phyloP scores from a whole-genome alignment of 192 early-diverging fungal genomes.

The Chytriomyces sp. region DNA sequence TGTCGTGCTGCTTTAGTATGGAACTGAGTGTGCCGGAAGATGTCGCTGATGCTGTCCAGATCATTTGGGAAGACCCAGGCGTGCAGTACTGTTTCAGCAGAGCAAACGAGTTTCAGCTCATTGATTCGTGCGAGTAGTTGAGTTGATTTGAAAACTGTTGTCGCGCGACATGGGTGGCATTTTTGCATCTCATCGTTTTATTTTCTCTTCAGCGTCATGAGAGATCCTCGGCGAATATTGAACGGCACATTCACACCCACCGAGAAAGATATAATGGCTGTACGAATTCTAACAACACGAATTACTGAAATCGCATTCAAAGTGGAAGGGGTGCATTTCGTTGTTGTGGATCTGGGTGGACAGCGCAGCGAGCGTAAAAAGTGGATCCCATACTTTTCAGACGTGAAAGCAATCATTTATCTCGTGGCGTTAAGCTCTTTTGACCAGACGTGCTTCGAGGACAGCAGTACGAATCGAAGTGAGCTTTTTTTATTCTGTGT shows the following conservation, averaged over 20 bases:
- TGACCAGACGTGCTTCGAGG: conserved; percentile 65
- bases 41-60: conserved; percentile 18
- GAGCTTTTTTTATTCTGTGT: too few species aligned
- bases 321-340: conserved; percentile 53
- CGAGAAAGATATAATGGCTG: conserved; percentile 70
- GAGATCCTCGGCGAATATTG: conserved; percentile 10
- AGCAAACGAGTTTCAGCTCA: conserved; percentile 50
- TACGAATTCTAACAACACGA: conserved; percentile 70
- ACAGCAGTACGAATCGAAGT: conserved; percentile 56
- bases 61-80: conserved; percentile 48
- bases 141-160: conserved; percentile 6
- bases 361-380: conserved; percentile 66
- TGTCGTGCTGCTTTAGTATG: conserved; percentile 39
- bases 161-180: neutral
- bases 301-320: conserved; percentile 71
- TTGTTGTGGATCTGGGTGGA: conserved; percentile 70
- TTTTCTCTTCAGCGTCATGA: conserved; percentile 8
- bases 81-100: conserved; percentile 42
- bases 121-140: conserved; percentile 53
- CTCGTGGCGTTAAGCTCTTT: conserved; percentile 64
- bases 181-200: neutral
- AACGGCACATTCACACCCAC: conserved; percentile 59
- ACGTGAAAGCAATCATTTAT: conserved; percentile 67
- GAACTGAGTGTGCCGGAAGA: conserved; percentile 56
- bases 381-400: conserved; percentile 71